A percentile compares a stretch with the other conserved stretches of the same genome.
Conservation (phyloP, 2,329 filamentous ascomycete species). For the Ceratocystis alfenasii region DNA sequence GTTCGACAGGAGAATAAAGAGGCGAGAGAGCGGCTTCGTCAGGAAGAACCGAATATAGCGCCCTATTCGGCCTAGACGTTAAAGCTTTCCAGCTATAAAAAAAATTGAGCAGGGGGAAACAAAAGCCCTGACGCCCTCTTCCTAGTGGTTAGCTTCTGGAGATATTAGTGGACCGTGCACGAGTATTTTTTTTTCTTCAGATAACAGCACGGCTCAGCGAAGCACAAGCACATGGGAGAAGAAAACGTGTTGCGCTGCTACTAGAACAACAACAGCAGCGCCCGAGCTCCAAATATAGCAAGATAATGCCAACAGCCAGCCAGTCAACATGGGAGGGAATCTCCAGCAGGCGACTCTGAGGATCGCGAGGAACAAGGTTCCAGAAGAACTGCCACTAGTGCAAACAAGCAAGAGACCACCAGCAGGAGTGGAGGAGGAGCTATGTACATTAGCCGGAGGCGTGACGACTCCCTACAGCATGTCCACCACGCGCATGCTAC, state of each 20-base stretch:
- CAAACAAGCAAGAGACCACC: too few relatives aligned
- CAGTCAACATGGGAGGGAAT: background rate
- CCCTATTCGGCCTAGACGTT: background rate
- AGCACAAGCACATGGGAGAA: background rate
- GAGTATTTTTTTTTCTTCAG: conserved; percentile 11
- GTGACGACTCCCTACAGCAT: too few relatives aligned
- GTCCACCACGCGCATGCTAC: too few relatives aligned
- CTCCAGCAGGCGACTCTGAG: background rate
- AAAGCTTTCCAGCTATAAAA: conserved; percentile 6
- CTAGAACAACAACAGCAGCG: background rate
- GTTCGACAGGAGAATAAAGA: background rate
- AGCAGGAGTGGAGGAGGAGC: too few relatives aligned
- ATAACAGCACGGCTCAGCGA: conserved; percentile 8
- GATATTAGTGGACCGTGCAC: conserved; percentile 4
- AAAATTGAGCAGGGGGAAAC: background rate
- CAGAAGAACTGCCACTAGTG: background rate
- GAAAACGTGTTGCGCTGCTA: background rate
- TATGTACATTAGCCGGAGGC: too few relatives aligned
- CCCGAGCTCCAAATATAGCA: conserved; percentile 11
- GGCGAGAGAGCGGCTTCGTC: background rate
- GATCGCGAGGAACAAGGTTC: background rate
- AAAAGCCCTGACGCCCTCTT: background rate
- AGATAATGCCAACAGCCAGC: background rate
- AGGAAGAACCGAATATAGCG: conserved; percentile 1
- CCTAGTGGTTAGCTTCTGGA: background rate